These are phyloP conservation scores for Fusarium coicis DNA, from an alignment of 2,329 filamentous ascomycete genomes.

Conservation along the genomic window DNA sequence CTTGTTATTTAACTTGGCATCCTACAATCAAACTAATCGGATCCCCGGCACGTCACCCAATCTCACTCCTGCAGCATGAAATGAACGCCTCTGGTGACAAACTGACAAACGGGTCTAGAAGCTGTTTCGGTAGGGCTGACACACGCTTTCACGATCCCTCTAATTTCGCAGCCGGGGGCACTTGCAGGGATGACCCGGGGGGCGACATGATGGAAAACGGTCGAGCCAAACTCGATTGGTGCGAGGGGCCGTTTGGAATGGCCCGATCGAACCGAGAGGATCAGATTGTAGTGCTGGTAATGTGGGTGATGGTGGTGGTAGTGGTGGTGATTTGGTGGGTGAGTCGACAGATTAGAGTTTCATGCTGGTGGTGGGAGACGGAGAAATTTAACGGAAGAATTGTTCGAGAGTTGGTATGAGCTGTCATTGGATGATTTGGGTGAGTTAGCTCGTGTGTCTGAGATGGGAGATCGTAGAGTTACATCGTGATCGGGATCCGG, in stretches of 20 bases:
- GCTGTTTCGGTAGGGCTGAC: slow-evolving; percentile 44
- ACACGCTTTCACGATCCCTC: slow-evolving; percentile 35
- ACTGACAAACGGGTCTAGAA: slow-evolving; percentile 22
- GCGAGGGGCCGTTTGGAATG: slow-evolving; percentile 21
- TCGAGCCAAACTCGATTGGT: slow-evolving; percentile 13
- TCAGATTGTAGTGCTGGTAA: not conserved
- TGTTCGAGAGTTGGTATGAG: not conserved
- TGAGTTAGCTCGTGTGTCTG: accelerated
- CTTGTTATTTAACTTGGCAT: slow-evolving; percentile 7
- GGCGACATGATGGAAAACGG: slow-evolving; percentile 19
- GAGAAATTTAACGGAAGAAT: not conserved
- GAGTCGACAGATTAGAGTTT: slow-evolving; percentile 1
- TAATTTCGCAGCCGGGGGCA: slow-evolving; percentile 38
- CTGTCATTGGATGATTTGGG: not conserved
- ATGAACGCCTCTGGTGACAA: not conserved
- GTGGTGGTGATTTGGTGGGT: not conserved
- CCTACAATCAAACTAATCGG: not conserved
- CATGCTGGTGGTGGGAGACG: not conserved
- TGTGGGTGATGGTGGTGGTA: not conserved
- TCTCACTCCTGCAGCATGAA: slow-evolving; percentile 23
- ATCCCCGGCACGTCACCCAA: slow-evolving; percentile 22
- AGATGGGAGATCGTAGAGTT: slow-evolving; percentile 14
- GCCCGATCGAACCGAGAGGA: slow-evolving; percentile 23
- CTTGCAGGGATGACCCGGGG: slow-evolving; percentile 18
- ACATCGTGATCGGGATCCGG: slow-evolving; percentile 3